phyloP scores from a whole-genome alignment of 768 basidiomycete species.

The Suillus americanus region DNA sequence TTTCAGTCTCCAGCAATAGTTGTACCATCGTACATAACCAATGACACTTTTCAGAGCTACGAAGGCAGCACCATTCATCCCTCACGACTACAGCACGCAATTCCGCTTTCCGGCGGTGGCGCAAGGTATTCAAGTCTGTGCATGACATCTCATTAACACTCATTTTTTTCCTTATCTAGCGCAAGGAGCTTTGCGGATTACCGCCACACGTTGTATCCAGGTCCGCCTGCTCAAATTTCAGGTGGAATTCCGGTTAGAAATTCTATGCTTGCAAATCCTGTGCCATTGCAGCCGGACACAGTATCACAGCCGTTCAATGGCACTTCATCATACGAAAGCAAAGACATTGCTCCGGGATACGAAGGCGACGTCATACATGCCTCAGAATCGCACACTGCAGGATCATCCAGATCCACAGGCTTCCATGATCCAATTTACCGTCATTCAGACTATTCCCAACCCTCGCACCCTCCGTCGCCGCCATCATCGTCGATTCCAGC shows the following conservation, averaged over 20 bases:
- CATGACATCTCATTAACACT: background rate
- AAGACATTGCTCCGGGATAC: background rate
- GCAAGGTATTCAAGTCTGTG: background rate
- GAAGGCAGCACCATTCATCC: background rate
- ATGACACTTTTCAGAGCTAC: background rate
- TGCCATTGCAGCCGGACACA: background rate
- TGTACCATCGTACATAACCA: background rate
- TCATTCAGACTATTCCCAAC: background rate
- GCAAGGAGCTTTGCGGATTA: background rate
- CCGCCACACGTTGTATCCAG: background rate
- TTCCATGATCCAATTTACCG: background rate
- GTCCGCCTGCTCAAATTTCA: background rate
- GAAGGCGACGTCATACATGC: background rate
- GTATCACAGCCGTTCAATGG: background rate
- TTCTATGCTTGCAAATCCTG: background rate
- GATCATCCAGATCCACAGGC: background rate
- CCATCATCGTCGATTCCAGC: background rate
- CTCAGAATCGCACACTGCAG: background rate
- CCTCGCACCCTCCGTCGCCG: background rate
- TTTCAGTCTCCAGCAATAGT: background rate
- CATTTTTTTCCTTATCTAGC: background rate
- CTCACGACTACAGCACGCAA: background rate
- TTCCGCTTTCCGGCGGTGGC: too few species aligned
- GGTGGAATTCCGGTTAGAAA: background rate
- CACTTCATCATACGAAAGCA: background rate